Evolutionary conservation across 108 stramenopile species (phyloP), one percentile per base, ranked within the genome.

Genomic region (Nitzschia sp.): DNA sequence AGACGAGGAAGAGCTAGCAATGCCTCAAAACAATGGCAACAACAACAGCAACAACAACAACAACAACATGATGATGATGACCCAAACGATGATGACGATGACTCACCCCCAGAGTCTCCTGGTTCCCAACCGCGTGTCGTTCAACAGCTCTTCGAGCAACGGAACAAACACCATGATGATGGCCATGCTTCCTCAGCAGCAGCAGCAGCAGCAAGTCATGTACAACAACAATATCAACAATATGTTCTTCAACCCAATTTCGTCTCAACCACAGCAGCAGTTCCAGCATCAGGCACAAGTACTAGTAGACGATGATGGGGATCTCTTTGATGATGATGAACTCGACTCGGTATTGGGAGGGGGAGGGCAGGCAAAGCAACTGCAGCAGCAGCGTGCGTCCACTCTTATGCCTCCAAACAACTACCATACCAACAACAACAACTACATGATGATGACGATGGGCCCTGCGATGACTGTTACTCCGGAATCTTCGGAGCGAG

Each of bases 241-340:
- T 13, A n/a, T n/a, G n/a, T n/a, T n/a, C n/a, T n/a, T n/a, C n/a
- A n/a, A n/a, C n/a, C n/a, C n/a, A n/a, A n/a, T n/a, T n/a, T n/a
- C n/a, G n/a, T n/a, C n/a, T n/a, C n/a, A n/a, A n/a, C n/a, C n/a
- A n/a, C n/a, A n/a, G n/a, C n/a, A n/a, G n/a, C n/a, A n/a, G n/a
- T n/a, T n/a, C n/a, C n/a, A n/a, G n/a, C n/a, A n/a, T n/a, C n/a
- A n/a, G n/a, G n/a, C n/a, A n/a, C n/a, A n/a, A n/a, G n/a, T n/a
- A n/a, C n/a, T n/a, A n/a, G n/a, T n/a, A n/a, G n/a, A n/a, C n/a
- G n/a, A n/a, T 22, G 21, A 22, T 38, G 36, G 16, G 2, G 60
- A 61, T 9, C 60, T 61, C 1, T 61, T 61, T 34, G 60, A 61
- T 34, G 60, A 61, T 45, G 36, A 19, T 45, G 60, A 61, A 45